Conservation (phyloP, 1,284 basidiomycete genomes). For the Austroboletus olivaceoglutinosus region DNA sequence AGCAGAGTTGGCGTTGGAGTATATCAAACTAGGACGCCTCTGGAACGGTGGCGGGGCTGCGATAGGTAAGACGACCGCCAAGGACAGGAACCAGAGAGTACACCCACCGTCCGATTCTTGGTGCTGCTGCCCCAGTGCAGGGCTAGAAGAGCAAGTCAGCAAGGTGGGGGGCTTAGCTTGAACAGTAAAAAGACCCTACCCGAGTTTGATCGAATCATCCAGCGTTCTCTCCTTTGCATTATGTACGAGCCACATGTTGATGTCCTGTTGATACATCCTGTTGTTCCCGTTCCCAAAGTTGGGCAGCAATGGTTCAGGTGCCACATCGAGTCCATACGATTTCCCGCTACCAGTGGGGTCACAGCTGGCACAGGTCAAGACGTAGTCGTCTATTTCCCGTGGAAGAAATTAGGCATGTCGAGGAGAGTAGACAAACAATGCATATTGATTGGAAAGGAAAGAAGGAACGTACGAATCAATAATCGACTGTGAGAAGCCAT, state of each 20-base stretch:
- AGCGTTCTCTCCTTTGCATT: conserved; percentile 30
- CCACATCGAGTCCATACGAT: conserved; percentile 13
- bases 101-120: too few species aligned
- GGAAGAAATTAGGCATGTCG: not conserved
- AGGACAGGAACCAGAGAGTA: too few species aligned
- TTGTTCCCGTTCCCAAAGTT: conserved; percentile 30
- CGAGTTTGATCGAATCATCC: conserved; percentile 20
- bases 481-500: conserved; percentile 28
- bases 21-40: too few species aligned
- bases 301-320: conserved; percentile 30
- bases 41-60: too few species aligned
- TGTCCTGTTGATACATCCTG: conserved; percentile 27
- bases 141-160: too few species aligned
- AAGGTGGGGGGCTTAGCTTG: too few species aligned
- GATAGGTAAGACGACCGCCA: too few species aligned
- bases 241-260: conserved; percentile 27
- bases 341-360: conserved; percentile 1
- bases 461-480: conserved; percentile 24
- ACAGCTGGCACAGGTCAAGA: conserved; percentile 13
- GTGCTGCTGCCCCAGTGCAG: too few species aligned
- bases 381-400: conserved; percentile 18
- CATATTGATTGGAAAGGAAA: not conserved
- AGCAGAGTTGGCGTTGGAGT: too few species aligned
- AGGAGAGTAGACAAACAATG: too few species aligned
- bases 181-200: conserved; percentile 13